Percentiles rank a stretch among this genome's conserved stretches.
These are phyloP conservation scores for Sanghuangporus sanghuang DNA, from an alignment of 1,284 basidiomycete genomes.

Conservation along the genomic window DNA sequence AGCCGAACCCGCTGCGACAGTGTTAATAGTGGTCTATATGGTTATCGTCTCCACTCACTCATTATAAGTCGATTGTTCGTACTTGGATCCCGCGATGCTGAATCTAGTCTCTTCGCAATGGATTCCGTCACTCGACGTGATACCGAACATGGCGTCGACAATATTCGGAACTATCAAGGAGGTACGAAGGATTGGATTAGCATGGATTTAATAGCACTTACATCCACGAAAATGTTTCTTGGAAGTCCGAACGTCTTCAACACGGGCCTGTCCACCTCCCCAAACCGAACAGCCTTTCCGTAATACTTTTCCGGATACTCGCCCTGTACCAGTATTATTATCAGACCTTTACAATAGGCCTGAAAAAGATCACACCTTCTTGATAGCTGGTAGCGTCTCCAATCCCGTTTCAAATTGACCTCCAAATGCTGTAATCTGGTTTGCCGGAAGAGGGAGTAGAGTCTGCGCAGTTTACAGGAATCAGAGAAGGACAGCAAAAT, in stretches of 20 bases:
- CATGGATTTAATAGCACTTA: slow-evolving; percentile 23
- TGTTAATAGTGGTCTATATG: slow-evolving; percentile 11
- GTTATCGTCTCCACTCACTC: slow-evolving; percentile 38
- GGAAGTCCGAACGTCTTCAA: slow-evolving; percentile 61
- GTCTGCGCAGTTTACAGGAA: not conserved
- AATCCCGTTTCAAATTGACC: not conserved
- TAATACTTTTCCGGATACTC: slow-evolving; percentile 19
- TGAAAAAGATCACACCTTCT: slow-evolving; percentile 1
- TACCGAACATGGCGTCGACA: slow-evolving; percentile 61
- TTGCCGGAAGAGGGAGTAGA: slow-evolving; percentile 11
- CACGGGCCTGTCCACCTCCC: slow-evolving; percentile 40
- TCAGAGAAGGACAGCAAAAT: not conserved
- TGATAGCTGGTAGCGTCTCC: not conserved
- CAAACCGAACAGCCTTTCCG: slow-evolving; percentile 40
- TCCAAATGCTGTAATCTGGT: not conserved
- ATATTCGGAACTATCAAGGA: slow-evolving; percentile 51
- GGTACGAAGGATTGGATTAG: not conserved
- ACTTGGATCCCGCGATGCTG: slow-evolving; percentile 39
- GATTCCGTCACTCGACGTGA: slow-evolving; percentile 59
- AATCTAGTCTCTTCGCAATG: slow-evolving; percentile 44
- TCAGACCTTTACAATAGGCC: not conserved
- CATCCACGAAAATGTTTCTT: slow-evolving; percentile 59
- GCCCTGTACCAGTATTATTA: not conserved
- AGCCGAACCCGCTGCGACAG: slow-evolving; percentile 55
- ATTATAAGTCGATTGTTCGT: slow-evolving; percentile 49